These are phyloP conservation scores for Colletotrichum sp. DNA, from an alignment of 2,329 filamentous ascomycete species.

Conservation along the genomic window DNA sequence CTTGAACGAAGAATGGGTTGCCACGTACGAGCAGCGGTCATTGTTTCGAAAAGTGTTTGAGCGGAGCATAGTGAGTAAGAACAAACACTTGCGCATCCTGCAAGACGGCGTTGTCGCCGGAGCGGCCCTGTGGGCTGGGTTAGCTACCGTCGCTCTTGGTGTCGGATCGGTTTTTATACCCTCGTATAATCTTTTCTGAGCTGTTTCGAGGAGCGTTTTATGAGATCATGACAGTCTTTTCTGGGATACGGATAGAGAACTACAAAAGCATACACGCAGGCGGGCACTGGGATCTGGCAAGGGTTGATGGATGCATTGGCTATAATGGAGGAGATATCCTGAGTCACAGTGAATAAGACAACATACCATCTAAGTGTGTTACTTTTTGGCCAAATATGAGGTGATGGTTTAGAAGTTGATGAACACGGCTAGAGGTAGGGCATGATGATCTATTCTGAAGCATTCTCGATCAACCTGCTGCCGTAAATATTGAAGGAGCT, in stretches of 20 bases:
- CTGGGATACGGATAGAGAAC: not conserved
- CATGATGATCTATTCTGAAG: not conserved
- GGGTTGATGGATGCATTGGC: not conserved
- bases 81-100: slow-evolving; percentile 28
- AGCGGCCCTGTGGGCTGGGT: slow-evolving; percentile 28
- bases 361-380: not conserved
- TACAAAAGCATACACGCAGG: not conserved
- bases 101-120: slow-evolving; percentile 33
- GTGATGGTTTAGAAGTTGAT: not conserved
- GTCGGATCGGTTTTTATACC: slow-evolving; percentile 26
- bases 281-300: not conserved
- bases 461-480: not conserved
- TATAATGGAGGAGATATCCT: not conserved
- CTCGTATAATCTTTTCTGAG: slow-evolving; percentile 12
- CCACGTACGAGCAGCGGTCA: slow-evolving; percentile 24
- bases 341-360: not conserved
- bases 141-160: slow-evolving; percentile 26
- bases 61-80: slow-evolving; percentile 25
- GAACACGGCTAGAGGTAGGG: fast-evolving
- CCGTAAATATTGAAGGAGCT: not conserved
- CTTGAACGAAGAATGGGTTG: slow-evolving; percentile 25
- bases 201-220: not conserved
- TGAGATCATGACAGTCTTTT: not conserved
- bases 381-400: not conserved
- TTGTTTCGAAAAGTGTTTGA: slow-evolving; percentile 26